Conservation (phyloP, 2,329 filamentous ascomycete genomes). For the Colletotrichum somersetense region DNA sequence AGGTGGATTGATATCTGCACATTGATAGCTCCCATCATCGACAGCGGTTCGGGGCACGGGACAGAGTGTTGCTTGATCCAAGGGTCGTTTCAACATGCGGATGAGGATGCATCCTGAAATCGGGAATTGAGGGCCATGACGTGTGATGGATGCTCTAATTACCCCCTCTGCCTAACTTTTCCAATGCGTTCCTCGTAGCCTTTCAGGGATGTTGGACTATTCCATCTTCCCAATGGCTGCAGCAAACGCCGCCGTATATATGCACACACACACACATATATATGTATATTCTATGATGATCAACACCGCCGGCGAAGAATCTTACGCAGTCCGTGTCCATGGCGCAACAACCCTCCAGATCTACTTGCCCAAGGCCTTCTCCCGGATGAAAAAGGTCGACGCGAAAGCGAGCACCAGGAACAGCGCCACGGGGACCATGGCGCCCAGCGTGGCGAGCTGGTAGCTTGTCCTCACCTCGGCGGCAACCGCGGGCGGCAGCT, state of each 20-base stretch:
- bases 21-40: too few species aligned
- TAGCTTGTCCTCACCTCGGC: slow-evolving; percentile 76
- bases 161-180: neutral
- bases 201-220: neutral
- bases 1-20: too few species aligned
- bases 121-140: too few species aligned
- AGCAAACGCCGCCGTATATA: neutral
- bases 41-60: too few species aligned
- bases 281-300: neutral
- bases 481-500: slow-evolving; percentile 71
- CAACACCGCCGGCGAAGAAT: neutral
- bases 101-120: too few species aligned
- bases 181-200: neutral
- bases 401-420: slow-evolving; percentile 56
- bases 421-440: slow-evolving; percentile 55
- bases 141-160: neutral
- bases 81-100: too few species aligned
- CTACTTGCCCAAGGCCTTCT: slow-evolving; percentile 64
- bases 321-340: neutral
- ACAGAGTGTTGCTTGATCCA: too few species aligned
- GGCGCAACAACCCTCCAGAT: neutral
- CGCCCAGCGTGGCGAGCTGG: slow-evolving; percentile 58
- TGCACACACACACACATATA: neutral
- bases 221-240: neutral
- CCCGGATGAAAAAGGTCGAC: slow-evolving; percentile 65